Evolutionary conservation across 495 filamentous ascomycete species (phyloP), one percentile per base, ranked within the genome.

Genomic region (Lasiosphaeriaceae sp.): DNA sequence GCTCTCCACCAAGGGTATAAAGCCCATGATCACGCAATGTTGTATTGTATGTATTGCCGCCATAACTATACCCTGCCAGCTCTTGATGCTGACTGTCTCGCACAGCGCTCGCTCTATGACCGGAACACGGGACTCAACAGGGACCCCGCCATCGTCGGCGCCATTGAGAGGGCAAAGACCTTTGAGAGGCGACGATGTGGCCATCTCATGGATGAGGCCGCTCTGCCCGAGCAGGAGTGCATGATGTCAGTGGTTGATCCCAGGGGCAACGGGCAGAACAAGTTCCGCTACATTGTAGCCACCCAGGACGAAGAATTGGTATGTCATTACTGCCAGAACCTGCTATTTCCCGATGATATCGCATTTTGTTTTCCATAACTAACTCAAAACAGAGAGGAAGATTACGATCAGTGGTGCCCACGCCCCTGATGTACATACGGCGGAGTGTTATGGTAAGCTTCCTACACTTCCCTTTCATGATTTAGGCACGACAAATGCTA

Each of bases 131-230:
- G 83, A 39, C 77, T 85, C 1, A 70, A 77, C 51, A 67, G 73
- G n/a, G 74, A 85, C 54, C 79, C 85, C 2, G 71, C 79, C 34
- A 78, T 84, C 47, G 75, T 78, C 12, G 74, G 66, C 17, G 76
- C 86, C 23, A 89, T 92, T 65, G 80, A 83, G 31, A 73, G 80
- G 55, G 87, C 88, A 3, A 90, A 91, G 71, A 69, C 59, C 47
- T 85, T 90, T 60, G 94, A 96, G 63, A 84, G 92, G 48, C 82
- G 94, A 46, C 85, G 93, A 61, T 99, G 94, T 71, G 87, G 86
- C 45, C 94, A 99, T 72, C 86, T 94, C 67, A 86, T 84, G 54
- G 85, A 93, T 54, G 82, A 89, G 47, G 77, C 87, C 47, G 88
- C 92, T 1, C 84, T 96, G 54, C 77, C 83, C 41, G 83, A 91